Conservation (phyloP, 2,329 filamentous ascomycete genomes). For the Akanthomyces muscarius region DNA sequence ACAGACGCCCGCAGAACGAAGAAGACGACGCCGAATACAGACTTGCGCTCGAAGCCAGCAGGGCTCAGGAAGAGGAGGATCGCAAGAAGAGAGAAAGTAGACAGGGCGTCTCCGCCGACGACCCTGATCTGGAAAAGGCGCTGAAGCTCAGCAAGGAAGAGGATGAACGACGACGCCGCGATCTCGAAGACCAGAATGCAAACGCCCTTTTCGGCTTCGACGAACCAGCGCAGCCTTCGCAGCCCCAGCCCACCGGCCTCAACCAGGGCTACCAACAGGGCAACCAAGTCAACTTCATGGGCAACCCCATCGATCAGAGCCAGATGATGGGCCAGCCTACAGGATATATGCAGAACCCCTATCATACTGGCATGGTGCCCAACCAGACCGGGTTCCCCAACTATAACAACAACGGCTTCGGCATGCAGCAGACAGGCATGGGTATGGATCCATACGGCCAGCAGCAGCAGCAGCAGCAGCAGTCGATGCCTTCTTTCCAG, state of each 20-base stretch:
- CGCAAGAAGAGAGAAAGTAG: conserved; percentile 65
- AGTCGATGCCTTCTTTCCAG: conserved; percentile 39
- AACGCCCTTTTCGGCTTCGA: conserved; percentile 81
- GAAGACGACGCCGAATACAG: conserved; percentile 90
- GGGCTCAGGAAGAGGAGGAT: conserved; percentile 91
- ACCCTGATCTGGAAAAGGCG: conserved; percentile 90
- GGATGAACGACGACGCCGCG: conserved; percentile 80
- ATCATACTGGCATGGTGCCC: conserved; percentile 50
- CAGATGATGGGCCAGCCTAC: conserved; percentile 76
- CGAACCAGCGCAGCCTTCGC: conserved; percentile 52
- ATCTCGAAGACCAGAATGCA: conserved; percentile 82
- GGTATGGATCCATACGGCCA: conserved; percentile 67
- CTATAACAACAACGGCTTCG: conserved; percentile 63
- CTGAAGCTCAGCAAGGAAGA: conserved; percentile 94
- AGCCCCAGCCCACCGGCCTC: conserved; percentile 79
- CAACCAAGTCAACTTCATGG: conserved; percentile 92
- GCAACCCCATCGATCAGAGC: conserved; percentile 81
- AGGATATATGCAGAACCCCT: conserved; percentile 59
- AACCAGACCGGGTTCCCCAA: conserved; percentile 30
- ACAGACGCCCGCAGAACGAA: conserved; percentile 53
- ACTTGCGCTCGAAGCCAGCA: conserved; percentile 90
- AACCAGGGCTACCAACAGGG: conserved; percentile 99
- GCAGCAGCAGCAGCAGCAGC: conserved; percentile 43
- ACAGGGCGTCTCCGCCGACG: conserved; percentile 55
- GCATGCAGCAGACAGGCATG: conserved; percentile 59